A percentile compares a stretch with the other conserved stretches of the same genome.
Conservation (phyloP, 2,329 filamentous ascomycete species). For the Curvularia sp. region DNA sequence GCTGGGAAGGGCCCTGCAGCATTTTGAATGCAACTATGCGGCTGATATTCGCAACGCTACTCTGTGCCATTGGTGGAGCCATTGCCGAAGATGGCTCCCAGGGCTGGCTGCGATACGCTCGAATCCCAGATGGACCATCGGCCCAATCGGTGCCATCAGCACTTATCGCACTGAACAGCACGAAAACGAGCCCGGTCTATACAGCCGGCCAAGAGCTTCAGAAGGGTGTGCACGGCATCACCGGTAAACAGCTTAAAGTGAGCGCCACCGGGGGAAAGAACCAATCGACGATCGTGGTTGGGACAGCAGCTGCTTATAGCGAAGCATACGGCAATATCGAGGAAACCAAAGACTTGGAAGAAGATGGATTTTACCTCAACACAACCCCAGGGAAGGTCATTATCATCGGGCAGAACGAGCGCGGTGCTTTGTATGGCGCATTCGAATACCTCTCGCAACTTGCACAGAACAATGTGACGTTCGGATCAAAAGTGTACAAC, state of each 20-base stretch:
- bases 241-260: slow-evolving; percentile 57
- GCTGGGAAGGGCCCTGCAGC: not conserved
- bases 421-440: slow-evolving; percentile 71
- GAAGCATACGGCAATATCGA: slow-evolving; percentile 44
- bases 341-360: slow-evolving; percentile 53
- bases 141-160: slow-evolving; percentile 56
- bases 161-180: slow-evolving; percentile 63
- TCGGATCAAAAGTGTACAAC: slow-evolving; percentile 59
- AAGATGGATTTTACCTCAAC: slow-evolving; percentile 69
- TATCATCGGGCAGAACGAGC: slow-evolving; percentile 70
- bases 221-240: slow-evolving; percentile 64
- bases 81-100: slow-evolving; percentile 66
- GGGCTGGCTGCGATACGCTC: slow-evolving; percentile 71
- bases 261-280: slow-evolving; percentile 28
- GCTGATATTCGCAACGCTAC: slow-evolving; percentile 9
- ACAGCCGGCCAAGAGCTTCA: slow-evolving; percentile 66
- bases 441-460: slow-evolving; percentile 72
- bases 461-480: slow-evolving; percentile 64
- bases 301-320: slow-evolving; percentile 56
- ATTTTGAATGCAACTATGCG: slow-evolving; percentile 11
- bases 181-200: slow-evolving; percentile 62
- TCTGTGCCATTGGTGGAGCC: slow-evolving; percentile 2
- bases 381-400: slow-evolving; percentile 57
- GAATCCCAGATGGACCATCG: slow-evolving; percentile 52
- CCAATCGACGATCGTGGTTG: slow-evolving; percentile 55